phyloP scores from a whole-genome alignment of 129 eudicot genomes.

The Helianthus tuberosus region DNA sequence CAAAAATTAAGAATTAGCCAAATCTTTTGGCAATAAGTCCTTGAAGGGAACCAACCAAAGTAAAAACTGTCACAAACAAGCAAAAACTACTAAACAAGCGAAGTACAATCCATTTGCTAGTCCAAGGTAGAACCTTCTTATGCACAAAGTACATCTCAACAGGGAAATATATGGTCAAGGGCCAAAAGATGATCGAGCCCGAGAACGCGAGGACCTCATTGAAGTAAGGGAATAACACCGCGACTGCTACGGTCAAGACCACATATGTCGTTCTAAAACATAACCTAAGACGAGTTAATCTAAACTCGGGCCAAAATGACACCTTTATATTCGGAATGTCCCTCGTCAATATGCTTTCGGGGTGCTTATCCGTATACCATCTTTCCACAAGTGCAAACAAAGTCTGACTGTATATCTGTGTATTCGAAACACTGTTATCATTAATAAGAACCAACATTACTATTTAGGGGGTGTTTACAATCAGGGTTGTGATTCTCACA shows the following conservation, averaged over 20 bases:
- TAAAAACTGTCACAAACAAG: conserved; percentile 37
- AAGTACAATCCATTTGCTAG: conserved; percentile 48
- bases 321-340: too few species aligned
- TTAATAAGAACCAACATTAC: too few species aligned
- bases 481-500: conserved; percentile 25
- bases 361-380: too few species aligned
- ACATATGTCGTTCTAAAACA: conserved; percentile 57
- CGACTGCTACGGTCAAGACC: conserved; percentile 34
- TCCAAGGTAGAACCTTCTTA: conserved; percentile 40
- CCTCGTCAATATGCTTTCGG: too few species aligned
- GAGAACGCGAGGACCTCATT: conserved; percentile 36
- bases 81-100: conserved; percentile 40
- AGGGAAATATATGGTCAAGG: conserved; percentile 56
- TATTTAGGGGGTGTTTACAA: too few species aligned
- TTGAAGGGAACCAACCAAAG: conserved; percentile 18
- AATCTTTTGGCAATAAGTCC: conserved; percentile 40
- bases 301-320: conserved; percentile 13
- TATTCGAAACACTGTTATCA: too few species aligned
- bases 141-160: conserved; percentile 56
- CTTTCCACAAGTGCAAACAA: too few species aligned
- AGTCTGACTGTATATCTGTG: too few species aligned
- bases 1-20: conserved; percentile 14
- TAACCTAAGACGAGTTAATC: conserved; percentile 46
- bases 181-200: conserved; percentile 64
- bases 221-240: conserved; percentile 38